These are phyloP conservation scores for Aspergillus panamensis DNA, from an alignment of 495 filamentous ascomycete species.

Conservation along the genomic window DNA sequence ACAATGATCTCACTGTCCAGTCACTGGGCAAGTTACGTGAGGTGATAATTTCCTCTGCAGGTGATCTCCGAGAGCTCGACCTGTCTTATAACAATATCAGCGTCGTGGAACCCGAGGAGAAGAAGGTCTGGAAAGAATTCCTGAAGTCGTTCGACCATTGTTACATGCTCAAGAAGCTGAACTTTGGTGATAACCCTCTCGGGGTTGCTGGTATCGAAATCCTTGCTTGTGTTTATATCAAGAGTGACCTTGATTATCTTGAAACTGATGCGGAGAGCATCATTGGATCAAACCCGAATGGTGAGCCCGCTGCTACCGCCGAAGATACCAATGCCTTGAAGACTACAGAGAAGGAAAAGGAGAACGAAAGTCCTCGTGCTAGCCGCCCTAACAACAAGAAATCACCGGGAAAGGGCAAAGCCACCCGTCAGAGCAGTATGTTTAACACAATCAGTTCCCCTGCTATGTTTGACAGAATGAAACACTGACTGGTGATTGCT, in stretches of 20 bases:
- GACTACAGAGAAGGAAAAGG: constrained; percentile 20
- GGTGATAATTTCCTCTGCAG: constrained; percentile 34
- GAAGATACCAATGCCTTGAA: constrained; percentile 9
- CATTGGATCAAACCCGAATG: constrained; percentile 7
- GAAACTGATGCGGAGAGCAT: constrained; percentile 22
- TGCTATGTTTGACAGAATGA: neutral
- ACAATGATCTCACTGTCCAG: constrained; percentile 38
- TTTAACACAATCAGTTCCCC: neutral
- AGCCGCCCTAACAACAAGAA: constrained; percentile 15
- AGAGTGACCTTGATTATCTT: constrained; percentile 34
- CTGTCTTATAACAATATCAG: constrained; percentile 44
- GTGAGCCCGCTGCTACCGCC: constrained; percentile 3
- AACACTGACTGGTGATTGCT: neutral
- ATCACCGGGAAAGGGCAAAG: constrained; percentile 24
- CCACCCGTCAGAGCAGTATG: constrained; percentile 17
- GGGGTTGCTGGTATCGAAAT: constrained; percentile 43
- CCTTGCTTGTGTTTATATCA: constrained; percentile 40
- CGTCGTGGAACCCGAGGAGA: constrained; percentile 32
- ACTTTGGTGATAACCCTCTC: constrained; percentile 43
- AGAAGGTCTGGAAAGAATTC: constrained; percentile 42
- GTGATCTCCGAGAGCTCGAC: constrained; percentile 46
- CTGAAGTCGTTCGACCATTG: constrained; percentile 42
- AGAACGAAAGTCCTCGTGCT: neutral
- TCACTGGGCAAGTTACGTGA: constrained; percentile 37
- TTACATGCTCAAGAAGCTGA: constrained; percentile 41